Conservation (phyloP, 2,329 filamentous ascomycete genomes). For the Mariannaea elegans region DNA sequence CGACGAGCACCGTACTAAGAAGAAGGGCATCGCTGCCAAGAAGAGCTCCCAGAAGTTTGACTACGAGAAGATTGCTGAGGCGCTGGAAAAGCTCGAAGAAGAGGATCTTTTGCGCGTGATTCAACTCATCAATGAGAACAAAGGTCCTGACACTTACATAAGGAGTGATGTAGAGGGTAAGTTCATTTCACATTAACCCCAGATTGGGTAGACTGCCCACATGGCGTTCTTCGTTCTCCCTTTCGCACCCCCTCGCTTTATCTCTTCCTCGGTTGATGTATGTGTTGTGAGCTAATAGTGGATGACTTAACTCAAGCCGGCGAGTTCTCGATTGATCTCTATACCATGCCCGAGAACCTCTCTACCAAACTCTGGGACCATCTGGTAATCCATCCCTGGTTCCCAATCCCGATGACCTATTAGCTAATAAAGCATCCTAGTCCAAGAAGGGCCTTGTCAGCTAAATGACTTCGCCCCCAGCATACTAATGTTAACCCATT, state of each 20-base stretch:
- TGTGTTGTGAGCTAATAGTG: constrained; percentile 46
- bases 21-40: constrained; percentile 73
- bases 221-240: not conserved
- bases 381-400: constrained; percentile 53
- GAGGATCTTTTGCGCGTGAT: constrained; percentile 95
- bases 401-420: not conserved
- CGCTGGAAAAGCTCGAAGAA: constrained; percentile 86
- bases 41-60: constrained; percentile 81
- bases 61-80: constrained; percentile 96
- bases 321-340: constrained; percentile 97
- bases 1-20: constrained; percentile 66
- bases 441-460: constrained; percentile 53
- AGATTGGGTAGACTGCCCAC: not conserved
- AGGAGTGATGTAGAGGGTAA: constrained; percentile 96
- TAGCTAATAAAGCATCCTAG: constrained; percentile 35
- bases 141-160: constrained; percentile 91
- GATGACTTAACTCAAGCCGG: constrained; percentile 68
- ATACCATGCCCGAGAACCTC: constrained; percentile 90
- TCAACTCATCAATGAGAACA: constrained; percentile 98
- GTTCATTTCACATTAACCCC: constrained; percentile 46
- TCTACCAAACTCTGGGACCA: constrained; percentile 98
- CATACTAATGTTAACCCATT: constrained; percentile 31
- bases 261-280: constrained; percentile 43
- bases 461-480: constrained; percentile 32
- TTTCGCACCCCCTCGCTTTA: constrained; percentile 3